Conservation (phyloP, 2,329 filamentous ascomycete genomes). For the Mariannaea elegans region DNA sequence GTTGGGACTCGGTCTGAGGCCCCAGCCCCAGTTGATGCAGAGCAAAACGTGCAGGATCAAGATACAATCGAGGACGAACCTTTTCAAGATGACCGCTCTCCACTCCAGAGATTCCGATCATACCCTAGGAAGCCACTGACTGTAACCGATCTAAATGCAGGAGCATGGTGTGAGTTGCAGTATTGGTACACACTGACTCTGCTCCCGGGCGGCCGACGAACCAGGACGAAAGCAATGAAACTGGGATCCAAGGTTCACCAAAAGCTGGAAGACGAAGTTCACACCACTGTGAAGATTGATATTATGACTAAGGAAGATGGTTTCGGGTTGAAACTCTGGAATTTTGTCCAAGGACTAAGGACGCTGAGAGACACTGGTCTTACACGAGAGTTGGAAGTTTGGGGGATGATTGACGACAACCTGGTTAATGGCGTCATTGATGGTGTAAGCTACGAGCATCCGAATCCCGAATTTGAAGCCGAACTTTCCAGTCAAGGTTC, state of each 20-base stretch:
- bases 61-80: constrained; percentile 13
- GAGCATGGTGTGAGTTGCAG: constrained; percentile 95
- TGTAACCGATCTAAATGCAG: constrained; percentile 87
- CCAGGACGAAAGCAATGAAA: constrained; percentile 83
- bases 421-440: constrained; percentile 92
- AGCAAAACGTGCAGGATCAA: background rate
- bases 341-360: constrained; percentile 84
- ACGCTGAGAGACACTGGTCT: constrained; percentile 75
- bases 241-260: constrained; percentile 83
- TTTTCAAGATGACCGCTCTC: constrained; percentile 55
- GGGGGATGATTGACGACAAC: constrained; percentile 84
- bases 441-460: constrained; percentile 79
- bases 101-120: constrained; percentile 80
- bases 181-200: constrained; percentile 87
- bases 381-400: constrained; percentile 82
- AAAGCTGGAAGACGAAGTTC: constrained; percentile 84
- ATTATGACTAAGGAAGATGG: constrained; percentile 80
- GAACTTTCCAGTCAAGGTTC: constrained; percentile 54
- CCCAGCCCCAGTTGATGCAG: constrained; percentile 20
- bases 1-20: constrained; percentile 28
- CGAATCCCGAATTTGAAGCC: constrained; percentile 75
- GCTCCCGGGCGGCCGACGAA: constrained; percentile 75
- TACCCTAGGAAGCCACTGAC: constrained; percentile 81
- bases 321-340: constrained; percentile 88
- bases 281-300: constrained; percentile 77